Base-by-base conservation (phyloP, 176 grass and related monocot species). In the Zea luxurians region DNA sequence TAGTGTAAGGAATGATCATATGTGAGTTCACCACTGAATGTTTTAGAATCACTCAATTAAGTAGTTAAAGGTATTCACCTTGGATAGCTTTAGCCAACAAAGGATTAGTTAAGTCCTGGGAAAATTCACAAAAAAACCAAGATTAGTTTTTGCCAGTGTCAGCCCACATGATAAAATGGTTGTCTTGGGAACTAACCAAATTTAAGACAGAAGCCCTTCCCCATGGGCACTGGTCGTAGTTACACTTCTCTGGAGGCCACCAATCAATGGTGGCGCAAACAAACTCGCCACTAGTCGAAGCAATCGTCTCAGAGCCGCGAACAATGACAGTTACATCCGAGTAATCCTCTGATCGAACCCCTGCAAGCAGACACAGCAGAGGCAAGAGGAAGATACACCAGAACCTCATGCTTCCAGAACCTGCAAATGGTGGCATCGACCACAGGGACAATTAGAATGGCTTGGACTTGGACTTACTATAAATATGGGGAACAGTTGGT, bases 211-310 rank as follows among this genome's bases (percentile, higher is more conserved):
- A 99, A 79, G 96, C 82, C 6, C 83, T 63, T 58, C 88, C 92
- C 96, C 96, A 99, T 72, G 96, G 96, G 64, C 96, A 99, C 16
- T 99, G 81, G 75, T 95, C 66, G 36, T 99, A 99, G 63, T 95
- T 99, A 61, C 96, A 99, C 78, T 99, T 99, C 83, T 95, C 88
- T 1, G 85, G 92, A 65, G 96, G 96, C 96, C 96, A 99, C 96
- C 96, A 99, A 95, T 99, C 96, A 43, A 99, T 74, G 71, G 96
- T 99, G 10, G 90, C 90, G 2, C 96, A 99, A 64, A 99, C 79
- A 46, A 93, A 99, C 81, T 81, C 80, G n/a, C 86, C 80, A 48
- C 85, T 86, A 17, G 86, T 99, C 5, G 91, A 84, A 47, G 92
- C 92, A 13, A 95, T 82, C 15, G 78, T 88, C 64, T 80, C 37